phyloP scores from a whole-genome alignment of 148 eudicot genomes.

The Persicaria maculosa region DNA sequence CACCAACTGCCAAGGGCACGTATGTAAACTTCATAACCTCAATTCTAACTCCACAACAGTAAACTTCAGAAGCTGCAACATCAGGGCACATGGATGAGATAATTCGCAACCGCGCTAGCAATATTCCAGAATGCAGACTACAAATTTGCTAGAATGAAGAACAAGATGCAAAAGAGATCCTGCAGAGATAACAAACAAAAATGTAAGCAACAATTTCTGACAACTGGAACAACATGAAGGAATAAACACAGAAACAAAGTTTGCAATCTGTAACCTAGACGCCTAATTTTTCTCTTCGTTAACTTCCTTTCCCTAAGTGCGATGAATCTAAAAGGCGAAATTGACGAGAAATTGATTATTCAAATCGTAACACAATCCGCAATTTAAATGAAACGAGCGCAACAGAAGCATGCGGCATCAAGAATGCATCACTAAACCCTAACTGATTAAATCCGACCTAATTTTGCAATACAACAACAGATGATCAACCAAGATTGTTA shows the following conservation, averaged over 20 bases:
- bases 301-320: not conserved
- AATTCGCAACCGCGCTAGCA: not conserved
- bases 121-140: not conserved
- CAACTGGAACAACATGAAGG: slow-evolving; percentile 2
- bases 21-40: not conserved
- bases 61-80: not conserved
- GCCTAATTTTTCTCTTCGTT: not conserved
- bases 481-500: not conserved
- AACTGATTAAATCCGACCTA: not conserved
- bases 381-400: not conserved
- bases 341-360: not conserved
- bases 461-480: not conserved
- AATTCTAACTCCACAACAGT: not conserved
- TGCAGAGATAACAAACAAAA: not conserved
- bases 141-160: not conserved
- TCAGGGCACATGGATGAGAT: not conserved
- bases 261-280: not conserved
- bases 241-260: not conserved
- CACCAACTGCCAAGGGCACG: not conserved
- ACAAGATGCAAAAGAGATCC: not conserved
- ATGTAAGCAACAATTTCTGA: not conserved
- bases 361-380: not conserved
- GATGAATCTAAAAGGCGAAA: not conserved
- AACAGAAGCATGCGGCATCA: not conserved
- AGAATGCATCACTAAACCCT: slow-evolving; percentile 6